Base-by-base conservation (phyloP, 305 asterid species). In the Fraxinus paxiana region DNA sequence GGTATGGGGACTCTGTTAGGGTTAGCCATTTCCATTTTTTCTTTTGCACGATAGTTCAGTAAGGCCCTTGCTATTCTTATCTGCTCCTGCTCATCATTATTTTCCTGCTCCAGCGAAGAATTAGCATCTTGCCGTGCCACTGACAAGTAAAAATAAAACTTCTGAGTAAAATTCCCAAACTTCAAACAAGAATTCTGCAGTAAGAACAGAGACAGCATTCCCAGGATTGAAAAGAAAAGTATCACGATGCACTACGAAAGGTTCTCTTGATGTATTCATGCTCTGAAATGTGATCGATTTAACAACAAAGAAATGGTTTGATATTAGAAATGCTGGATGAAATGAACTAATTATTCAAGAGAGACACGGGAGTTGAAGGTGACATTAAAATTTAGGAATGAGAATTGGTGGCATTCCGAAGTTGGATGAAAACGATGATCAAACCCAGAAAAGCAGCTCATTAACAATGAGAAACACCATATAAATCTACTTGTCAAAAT, bases 21-120 rank as follows among this genome's bases (percentile, higher is more conserved):
- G 79, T 82, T 83, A 7, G 82, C 70, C 75, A 73, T 75, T 67
- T 84, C 87, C 34, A 84, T 30, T 80, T 85, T 86, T 43, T 79
- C 89, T 81, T 86, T 93, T 79, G 84, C 81, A 13, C 86, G 86
- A 83, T 90, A 93, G 80, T 84, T 92, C 84, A 85, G 89, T 81
- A 93, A 51, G 17, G 95, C 95, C 85, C 95, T 86, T 2, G 95
- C 97, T 59, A 93, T 87, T 83, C 90, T 89, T 77, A 90, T 92
- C 82, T 90, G 95, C 73, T 92, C 97, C 31, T 89, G 95, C 81
- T 93, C 97, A 3, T 92, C 97, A 6, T 81, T 93, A 76, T 82
- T 87, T 77, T 89, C 97, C 2, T 81, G 89, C 75, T 93, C 97
- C 6, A 82, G 26, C 6, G 97, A 87, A 75, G 86, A 88, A 81